A percentile compares a stretch with the other conserved stretches of the same genome.
phyloP scores from a whole-genome alignment of 225 moss, liverwort and hornwort species.

The Marchantia polymorpha region DNA sequence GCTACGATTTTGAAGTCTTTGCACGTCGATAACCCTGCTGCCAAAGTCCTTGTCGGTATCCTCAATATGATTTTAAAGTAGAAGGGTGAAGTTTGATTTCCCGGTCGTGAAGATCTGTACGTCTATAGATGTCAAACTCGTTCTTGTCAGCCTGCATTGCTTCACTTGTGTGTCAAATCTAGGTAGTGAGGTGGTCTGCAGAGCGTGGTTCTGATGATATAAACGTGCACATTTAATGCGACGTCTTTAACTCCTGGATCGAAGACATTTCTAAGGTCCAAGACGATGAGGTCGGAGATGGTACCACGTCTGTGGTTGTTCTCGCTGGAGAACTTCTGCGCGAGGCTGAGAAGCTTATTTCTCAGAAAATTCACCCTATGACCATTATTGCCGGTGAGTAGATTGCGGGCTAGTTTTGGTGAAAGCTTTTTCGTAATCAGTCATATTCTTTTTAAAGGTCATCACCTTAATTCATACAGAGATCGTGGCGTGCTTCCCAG shows the following conservation, averaged over 20 bases:
- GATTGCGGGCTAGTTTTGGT: too few relatives aligned
- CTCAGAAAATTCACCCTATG: slow-evolving; percentile 97
- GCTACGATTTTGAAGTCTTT: slow-evolving; percentile 97
- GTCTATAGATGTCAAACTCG: not conserved
- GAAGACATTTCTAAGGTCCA: slow-evolving; percentile 96
- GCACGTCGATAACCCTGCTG: slow-evolving; percentile 97
- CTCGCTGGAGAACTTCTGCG: slow-evolving; percentile 90
- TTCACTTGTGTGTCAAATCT: not conserved
- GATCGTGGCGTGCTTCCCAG: not conserved
- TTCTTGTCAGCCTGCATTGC: not conserved
- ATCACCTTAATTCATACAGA: too few relatives aligned
- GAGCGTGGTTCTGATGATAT: not conserved
- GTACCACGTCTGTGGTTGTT: slow-evolving; percentile 95
- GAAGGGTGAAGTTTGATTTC: not conserved
- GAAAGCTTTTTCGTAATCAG: too few relatives aligned
- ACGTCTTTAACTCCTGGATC: not conserved
- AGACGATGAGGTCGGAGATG: slow-evolving; percentile 99
- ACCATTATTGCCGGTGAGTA: slow-evolving; percentile 83
- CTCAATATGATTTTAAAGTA: not conserved
- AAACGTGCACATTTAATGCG: not conserved
- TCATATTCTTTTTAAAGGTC: too few relatives aligned
- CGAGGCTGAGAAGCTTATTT: slow-evolving; percentile 89
- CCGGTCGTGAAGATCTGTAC: not conserved
- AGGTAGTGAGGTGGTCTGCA: not conserved
- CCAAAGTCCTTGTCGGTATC: slow-evolving; percentile 97